Evolutionary conservation across 164 flowering plant genomes (phyloP).

Genomic region (Protea cynaroides): DNA sequence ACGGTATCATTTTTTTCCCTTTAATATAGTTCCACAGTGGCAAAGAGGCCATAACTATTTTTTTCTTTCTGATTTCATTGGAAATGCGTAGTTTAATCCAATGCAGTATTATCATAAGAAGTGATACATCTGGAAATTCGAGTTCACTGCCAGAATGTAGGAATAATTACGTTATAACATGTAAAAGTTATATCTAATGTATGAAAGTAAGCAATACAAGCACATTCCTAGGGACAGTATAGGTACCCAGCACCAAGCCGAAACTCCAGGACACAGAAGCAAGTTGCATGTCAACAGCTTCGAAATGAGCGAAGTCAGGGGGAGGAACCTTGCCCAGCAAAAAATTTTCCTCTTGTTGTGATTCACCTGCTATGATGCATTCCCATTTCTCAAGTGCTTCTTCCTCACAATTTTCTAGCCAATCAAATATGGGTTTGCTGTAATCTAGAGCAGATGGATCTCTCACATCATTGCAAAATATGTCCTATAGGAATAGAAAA

Average conservation of each 20-base stretch:
- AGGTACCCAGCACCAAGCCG: slow-evolving; percentile 86
- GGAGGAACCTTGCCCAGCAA: slow-evolving; percentile 27
- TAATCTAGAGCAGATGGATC: slow-evolving; percentile 66
- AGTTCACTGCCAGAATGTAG: too few relatives aligned
- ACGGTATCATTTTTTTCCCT: too few relatives aligned
- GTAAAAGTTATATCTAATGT: neutral
- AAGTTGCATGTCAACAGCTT: slow-evolving; percentile 55
- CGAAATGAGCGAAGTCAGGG: slow-evolving; percentile 47
- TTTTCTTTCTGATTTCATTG: too few relatives aligned
- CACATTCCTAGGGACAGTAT: slow-evolving; percentile 83
- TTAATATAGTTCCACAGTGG: too few relatives aligned
- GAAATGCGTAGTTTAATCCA: too few relatives aligned
- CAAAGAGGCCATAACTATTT: too few relatives aligned
- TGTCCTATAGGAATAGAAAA: slow-evolving; percentile 38
- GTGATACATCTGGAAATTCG: too few relatives aligned
- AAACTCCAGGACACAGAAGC: slow-evolving; percentile 73
- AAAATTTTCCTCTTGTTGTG: slow-evolving; percentile 46
- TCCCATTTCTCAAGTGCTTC: slow-evolving; percentile 86
- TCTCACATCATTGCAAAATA: slow-evolving; percentile 81
- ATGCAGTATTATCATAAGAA: too few relatives aligned
- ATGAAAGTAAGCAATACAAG: neutral
- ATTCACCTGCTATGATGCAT: slow-evolving; percentile 42
- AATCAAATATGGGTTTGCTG: slow-evolving; percentile 68
- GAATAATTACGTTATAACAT: too few relatives aligned
- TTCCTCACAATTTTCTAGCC: slow-evolving; percentile 64